phyloP scores from a whole-genome alignment of 140 eudicot species.

The Senecio squalidus region DNA sequence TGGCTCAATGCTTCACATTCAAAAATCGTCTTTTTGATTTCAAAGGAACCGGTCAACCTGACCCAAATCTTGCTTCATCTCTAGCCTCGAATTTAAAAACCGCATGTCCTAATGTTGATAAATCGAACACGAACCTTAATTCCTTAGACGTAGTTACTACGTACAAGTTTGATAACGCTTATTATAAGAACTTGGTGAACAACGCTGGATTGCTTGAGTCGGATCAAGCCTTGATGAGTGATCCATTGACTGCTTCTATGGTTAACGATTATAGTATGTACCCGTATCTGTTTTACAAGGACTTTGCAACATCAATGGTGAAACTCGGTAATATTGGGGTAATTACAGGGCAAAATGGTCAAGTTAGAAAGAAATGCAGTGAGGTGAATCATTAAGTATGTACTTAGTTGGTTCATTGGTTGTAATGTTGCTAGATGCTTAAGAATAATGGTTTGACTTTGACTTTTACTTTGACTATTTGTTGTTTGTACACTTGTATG shows the following conservation, averaged over 20 bases:
- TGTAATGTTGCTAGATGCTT: constrained; percentile 12
- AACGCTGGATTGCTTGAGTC: constrained; percentile 73
- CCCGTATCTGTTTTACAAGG: constrained; percentile 44
- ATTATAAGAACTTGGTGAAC: constrained; percentile 62
- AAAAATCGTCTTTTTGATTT: constrained; percentile 62
- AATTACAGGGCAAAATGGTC: constrained; percentile 62
- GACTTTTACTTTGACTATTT: constrained; percentile 27
- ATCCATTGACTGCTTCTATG: constrained; percentile 51
- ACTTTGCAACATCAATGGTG: constrained; percentile 69
- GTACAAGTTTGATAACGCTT: constrained; percentile 53
- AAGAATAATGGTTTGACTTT: constrained; percentile 31
- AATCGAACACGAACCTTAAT: constrained; percentile 54
- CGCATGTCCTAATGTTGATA: constrained; percentile 51
- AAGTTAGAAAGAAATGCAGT: constrained; percentile 68
- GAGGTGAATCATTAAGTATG: constrained; percentile 38
- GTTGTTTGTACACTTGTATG: constrained; percentile 8
- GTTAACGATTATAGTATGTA: constrained; percentile 47
- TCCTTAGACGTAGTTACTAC: constrained; percentile 51
- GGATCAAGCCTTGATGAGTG: constrained; percentile 61
- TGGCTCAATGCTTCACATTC: constrained; percentile 90
- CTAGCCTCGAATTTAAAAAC: constrained; percentile 42
- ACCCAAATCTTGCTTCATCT: constrained; percentile 52
- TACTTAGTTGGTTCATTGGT: background rate
- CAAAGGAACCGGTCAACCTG: constrained; percentile 66
- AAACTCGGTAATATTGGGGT: constrained; percentile 61